phyloP scores from a whole-genome alignment of 108 stramenopile genomes.

The Aurantiochytrium sp. region DNA sequence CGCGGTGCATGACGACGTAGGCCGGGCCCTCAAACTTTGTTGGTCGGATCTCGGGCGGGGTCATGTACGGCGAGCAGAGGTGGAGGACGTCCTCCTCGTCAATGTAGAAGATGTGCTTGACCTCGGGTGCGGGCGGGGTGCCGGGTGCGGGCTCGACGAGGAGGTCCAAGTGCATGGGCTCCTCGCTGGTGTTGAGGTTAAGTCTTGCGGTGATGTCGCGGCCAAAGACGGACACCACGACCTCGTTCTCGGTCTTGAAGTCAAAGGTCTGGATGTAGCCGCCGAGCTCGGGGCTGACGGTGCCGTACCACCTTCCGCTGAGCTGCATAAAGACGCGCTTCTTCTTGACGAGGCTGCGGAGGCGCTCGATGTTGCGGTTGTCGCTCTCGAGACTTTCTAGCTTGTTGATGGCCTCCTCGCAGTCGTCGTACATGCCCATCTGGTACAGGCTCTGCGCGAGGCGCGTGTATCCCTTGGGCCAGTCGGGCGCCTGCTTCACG shows the following conservation, averaged over 20 bases:
- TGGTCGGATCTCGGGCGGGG: constrained; percentile 6
- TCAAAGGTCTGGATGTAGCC: constrained; percentile 25
- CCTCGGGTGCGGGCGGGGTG: background rate
- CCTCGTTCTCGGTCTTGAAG: background rate
- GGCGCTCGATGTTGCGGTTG: constrained; percentile 22
- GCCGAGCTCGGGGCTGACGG: background rate
- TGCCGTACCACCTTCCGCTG: constrained; percentile 22
- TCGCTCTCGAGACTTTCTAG: background rate
- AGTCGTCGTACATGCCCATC: constrained; percentile 8
- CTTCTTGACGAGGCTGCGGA: constrained; percentile 25
- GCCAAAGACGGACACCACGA: background rate
- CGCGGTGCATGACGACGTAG: background rate
- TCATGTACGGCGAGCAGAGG: constrained; percentile 20
- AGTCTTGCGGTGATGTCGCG: background rate
- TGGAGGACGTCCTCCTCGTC: background rate
- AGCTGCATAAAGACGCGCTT: background rate
- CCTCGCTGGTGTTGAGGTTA: background rate
- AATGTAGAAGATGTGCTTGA: constrained; percentile 27
- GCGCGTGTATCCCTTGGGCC: constrained; percentile 85
- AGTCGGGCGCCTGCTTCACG: constrained; percentile 75
- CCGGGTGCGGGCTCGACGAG: background rate
- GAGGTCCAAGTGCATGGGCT: background rate
- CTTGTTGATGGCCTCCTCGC: constrained; percentile 24
- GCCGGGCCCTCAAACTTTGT: constrained; percentile 12
- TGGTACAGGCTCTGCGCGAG: constrained; percentile 11